These are phyloP conservation scores for Elaeis guineensis DNA, from an alignment of 176 grass and related monocot genomes.

Conservation along the genomic window DNA sequence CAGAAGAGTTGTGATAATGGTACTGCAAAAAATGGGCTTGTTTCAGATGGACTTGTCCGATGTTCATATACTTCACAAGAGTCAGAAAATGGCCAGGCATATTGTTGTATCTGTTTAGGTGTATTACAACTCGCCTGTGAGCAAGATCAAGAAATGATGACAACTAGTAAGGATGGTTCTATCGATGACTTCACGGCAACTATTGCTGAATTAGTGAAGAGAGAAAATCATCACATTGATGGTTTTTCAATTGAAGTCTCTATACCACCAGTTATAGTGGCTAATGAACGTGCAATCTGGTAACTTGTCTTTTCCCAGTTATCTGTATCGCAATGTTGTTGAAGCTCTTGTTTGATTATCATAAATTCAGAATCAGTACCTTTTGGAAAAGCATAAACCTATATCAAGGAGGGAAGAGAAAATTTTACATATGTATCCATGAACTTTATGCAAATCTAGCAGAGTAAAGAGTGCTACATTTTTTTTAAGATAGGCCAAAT, in stretches of 20 bases:
- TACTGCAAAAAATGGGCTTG: constrained; percentile 9
- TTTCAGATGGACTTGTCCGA: background rate
- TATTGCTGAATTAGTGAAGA: constrained; percentile 42
- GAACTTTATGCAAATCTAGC: too few species aligned
- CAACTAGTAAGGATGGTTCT: background rate
- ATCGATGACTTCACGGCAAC: constrained; percentile 32
- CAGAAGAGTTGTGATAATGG: constrained; percentile 15
- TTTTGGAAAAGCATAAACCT: too few species aligned
- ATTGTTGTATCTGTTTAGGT: constrained; percentile 78
- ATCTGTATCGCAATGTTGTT: background rate
- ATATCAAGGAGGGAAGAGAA: too few species aligned
- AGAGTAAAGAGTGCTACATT: too few species aligned
- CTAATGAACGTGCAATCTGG: constrained; percentile 68
- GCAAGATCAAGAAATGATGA: constrained; percentile 19
- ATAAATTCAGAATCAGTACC: too few species aligned
- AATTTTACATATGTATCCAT: too few species aligned
- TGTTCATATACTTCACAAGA: constrained; percentile 23
- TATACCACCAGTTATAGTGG: constrained; percentile 43
- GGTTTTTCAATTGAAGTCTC: constrained; percentile 73
- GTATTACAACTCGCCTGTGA: constrained; percentile 44
- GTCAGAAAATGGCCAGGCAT: constrained; percentile 10
- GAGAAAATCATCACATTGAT: constrained; percentile 47
- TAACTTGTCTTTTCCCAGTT: constrained; percentile 26
- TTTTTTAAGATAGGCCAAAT: too few species aligned
- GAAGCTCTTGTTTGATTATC: background rate